Base-by-base conservation (phyloP, 495 filamentous ascomycete species). In the Penicillium atrosanguineum region DNA sequence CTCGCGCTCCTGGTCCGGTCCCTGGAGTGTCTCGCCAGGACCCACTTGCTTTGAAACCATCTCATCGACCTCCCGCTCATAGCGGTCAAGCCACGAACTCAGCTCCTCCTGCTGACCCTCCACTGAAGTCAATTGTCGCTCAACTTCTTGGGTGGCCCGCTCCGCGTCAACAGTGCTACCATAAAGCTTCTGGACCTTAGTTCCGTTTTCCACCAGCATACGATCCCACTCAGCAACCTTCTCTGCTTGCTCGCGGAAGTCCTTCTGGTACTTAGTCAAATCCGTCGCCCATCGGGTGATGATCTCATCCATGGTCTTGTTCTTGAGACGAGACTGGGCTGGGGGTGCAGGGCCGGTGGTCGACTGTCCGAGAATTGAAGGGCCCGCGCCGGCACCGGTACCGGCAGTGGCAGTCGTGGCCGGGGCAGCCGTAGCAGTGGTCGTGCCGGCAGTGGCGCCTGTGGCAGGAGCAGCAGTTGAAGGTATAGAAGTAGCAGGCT, bases 251-350 rank as follows among this genome's bases (percentile, higher is more conserved):
- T 84, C 78, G 50, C 91, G 88, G 76, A 97, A 99, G 42, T 96
- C 89, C 64, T 93, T 91, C 65, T 97, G 92, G 65, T 97, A 96
- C 63, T 95, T 94, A 52, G 89, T 85, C 25, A 97, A 81, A 64
- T 97, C 94, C 0, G 89, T 87, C 0, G 94, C 94, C 95, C 95
- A 99, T 16, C 90, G 83, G n/a, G 88, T 96, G 62, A 99, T 91
- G 59, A 99, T 97, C 68, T 99, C 95, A 63, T 97, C 94, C 93
- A 99, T 97, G 1, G 93, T 95, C 75, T 95, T 97, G 67, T 96
- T 95, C 76, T 95, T 96, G 19, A 99, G 75, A 12, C 94, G 89
- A 2, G 93, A 93, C 60, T 90, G 82, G 19, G 86, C 81, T 15
- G 82, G 74, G n/a, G 91, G 89, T 2, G 83, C 66, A 7, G 90